These are phyloP conservation scores for Clausena lansium DNA, from an alignment of 345 rosid species.

Conservation along the genomic window DNA sequence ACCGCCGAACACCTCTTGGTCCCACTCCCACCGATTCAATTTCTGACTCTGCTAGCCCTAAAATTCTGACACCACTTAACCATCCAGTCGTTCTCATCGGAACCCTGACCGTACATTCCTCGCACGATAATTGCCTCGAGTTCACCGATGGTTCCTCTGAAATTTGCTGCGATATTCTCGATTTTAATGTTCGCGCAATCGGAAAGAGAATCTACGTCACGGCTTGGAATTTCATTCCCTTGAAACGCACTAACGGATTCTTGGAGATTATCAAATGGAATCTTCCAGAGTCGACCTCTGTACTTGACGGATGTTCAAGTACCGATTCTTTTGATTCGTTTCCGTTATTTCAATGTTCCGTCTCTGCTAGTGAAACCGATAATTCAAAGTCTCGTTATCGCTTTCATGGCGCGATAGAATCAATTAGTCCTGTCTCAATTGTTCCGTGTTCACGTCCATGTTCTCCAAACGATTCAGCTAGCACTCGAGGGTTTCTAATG, in stretches of 20 bases:
- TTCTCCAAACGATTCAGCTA: constrained; percentile 26
- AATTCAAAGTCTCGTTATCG: constrained; percentile 34
- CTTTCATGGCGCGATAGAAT: constrained; percentile 59
- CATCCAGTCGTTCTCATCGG: constrained; percentile 55
- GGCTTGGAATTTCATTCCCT: constrained; percentile 79
- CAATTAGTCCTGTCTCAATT: constrained; percentile 61
- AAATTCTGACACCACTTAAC: constrained; percentile 41
- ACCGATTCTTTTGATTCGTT: constrained; percentile 23
- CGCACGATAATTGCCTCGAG: constrained; percentile 56
- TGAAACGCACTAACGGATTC: constrained; percentile 52
- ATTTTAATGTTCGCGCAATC: constrained; percentile 34
- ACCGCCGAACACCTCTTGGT: not conserved
- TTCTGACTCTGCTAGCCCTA: constrained; percentile 21
- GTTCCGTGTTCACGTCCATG: constrained; percentile 50
- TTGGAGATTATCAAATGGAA: constrained; percentile 80
- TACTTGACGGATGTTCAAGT: constrained; percentile 31
- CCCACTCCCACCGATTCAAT: constrained; percentile 23
- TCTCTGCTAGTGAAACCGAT: constrained; percentile 11
- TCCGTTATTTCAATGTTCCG: constrained; percentile 33
- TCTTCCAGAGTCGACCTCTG: constrained; percentile 23
- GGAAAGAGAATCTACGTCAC: constrained; percentile 46
- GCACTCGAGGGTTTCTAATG: constrained; percentile 63
- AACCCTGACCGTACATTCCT: constrained; percentile 51
- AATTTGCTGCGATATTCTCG: constrained; percentile 74
- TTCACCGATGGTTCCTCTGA: constrained; percentile 56